Conservation (phyloP, 805 yeast genomes). For the Myxozyma kluyveri region DNA sequence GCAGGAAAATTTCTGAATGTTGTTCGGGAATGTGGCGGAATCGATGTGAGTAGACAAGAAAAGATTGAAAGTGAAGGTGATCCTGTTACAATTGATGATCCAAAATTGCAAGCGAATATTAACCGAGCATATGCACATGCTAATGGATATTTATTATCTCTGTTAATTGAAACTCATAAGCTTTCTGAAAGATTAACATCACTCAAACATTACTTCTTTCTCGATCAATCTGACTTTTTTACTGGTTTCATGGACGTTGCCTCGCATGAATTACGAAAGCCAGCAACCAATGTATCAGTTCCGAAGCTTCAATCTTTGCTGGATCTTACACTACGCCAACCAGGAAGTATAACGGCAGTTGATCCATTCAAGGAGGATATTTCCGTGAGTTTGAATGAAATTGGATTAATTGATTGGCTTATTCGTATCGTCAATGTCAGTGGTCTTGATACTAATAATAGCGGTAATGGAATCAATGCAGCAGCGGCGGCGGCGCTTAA, state of each 20-base stretch:
- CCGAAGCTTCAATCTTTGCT: constrained; percentile 40
- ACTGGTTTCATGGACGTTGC: constrained; percentile 53
- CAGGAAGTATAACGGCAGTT: constrained; percentile 40
- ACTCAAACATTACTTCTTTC: constrained; percentile 57
- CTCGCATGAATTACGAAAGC: constrained; percentile 52
- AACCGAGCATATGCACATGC: constrained; percentile 65
- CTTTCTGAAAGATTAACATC: constrained; percentile 48
- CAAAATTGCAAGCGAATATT: constrained; percentile 50
- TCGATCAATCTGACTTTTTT: constrained; percentile 52
- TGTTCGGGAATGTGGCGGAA: constrained; percentile 57
- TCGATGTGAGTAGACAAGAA: constrained; percentile 26
- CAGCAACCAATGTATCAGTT: constrained; percentile 34
- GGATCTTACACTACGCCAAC: constrained; percentile 42
- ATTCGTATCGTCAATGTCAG: constrained; percentile 38
- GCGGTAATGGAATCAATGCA: constrained; percentile 6
- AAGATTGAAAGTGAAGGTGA: constrained; percentile 35
- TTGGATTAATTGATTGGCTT: constrained; percentile 39
- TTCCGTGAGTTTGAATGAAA: constrained; percentile 36
- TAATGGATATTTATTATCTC: constrained; percentile 54
- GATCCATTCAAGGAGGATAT: constrained; percentile 41
- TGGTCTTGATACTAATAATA: constrained; percentile 37
- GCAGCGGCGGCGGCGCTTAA: constrained; percentile 22
- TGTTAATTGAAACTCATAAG: constrained; percentile 61
- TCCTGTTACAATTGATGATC: constrained; percentile 27
- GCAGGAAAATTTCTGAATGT: constrained; percentile 87